Conservation (phyloP, 2,329 filamentous ascomycete genomes). For the Chaetomium sp. region DNA sequence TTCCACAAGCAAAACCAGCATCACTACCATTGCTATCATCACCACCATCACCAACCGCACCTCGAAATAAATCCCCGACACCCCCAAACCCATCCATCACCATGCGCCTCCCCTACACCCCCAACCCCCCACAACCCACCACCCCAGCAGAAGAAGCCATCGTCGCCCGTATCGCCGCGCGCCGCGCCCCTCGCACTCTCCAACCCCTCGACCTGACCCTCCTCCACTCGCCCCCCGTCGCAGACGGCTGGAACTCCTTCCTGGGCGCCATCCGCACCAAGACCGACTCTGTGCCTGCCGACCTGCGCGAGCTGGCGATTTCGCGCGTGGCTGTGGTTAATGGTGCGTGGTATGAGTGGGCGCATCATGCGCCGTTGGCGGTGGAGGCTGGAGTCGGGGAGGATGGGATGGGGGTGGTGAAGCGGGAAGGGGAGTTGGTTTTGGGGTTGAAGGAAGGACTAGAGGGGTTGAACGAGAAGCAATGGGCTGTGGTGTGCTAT, state of each 20-base stretch:
- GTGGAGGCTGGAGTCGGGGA: constrained; percentile 50
- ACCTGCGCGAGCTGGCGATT: constrained; percentile 71
- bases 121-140: constrained; percentile 42
- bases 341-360: constrained; percentile 80
- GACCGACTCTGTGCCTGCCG: constrained; percentile 40
- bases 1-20: background rate
- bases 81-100: constrained; percentile 20
- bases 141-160: constrained; percentile 47
- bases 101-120: constrained; percentile 64
- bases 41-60: background rate
- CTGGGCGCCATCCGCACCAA: constrained; percentile 56
- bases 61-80: background rate
- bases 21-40: background rate
- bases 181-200: constrained; percentile 62
- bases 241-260: constrained; percentile 69
- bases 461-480: constrained; percentile 45
- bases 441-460: constrained; percentile 34
- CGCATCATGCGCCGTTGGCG: constrained; percentile 65
- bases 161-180: constrained; percentile 56
- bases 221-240: constrained; percentile 66
- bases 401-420: constrained; percentile 42
- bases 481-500: constrained; percentile 65
- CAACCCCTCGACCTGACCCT: constrained; percentile 70
- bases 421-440: constrained; percentile 27
- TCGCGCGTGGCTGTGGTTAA: constrained; percentile 76